Evolutionary conservation across 2,329 filamentous ascomycete genomes (phyloP).

Genomic region (Penicillium sp.): DNA sequence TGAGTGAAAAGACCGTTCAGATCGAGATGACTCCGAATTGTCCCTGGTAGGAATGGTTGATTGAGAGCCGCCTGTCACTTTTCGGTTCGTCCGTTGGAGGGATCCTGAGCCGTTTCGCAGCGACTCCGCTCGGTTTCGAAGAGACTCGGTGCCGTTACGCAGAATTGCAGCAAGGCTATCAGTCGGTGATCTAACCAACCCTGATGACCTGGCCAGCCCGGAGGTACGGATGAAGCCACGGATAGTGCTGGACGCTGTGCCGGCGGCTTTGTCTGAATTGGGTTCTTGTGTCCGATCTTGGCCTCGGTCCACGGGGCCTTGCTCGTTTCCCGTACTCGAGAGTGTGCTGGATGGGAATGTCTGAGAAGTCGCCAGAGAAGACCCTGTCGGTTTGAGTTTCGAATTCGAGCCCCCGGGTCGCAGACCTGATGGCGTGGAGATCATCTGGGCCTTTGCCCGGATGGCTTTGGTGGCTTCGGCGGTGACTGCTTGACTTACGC

Average conservation of each 20-base stretch:
- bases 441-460: constrained; percentile 27
- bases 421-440: constrained; percentile 28
- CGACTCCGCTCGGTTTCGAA: constrained; percentile 24
- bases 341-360: constrained; percentile 14
- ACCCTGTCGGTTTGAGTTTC: constrained; percentile 24
- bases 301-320: constrained; percentile 5
- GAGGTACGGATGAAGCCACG: constrained; percentile 42
- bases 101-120: constrained; percentile 21
- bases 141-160: constrained; percentile 23
- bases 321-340: constrained; percentile 13
- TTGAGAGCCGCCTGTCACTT: constrained; percentile 15
- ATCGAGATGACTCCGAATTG: constrained; percentile 26
- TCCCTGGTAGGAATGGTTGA: constrained; percentile 17
- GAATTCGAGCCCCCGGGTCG: constrained; percentile 26
- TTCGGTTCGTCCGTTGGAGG: constrained; percentile 13
- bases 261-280: constrained; percentile 1
- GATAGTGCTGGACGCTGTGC: constrained; percentile 26
- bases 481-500: constrained; percentile 21
- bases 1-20: constrained; percentile 20
- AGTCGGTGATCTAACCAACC: constrained; percentile 28
- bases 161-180: constrained; percentile 26
- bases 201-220: constrained; percentile 30
- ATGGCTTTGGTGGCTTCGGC: constrained; percentile 31
- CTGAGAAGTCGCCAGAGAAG: constrained; percentile 24
- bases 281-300: constrained; percentile 3